Evolutionary conservation across 768 basidiomycete genomes (phyloP), one percentile per base, ranked within the genome.

Genomic region (Erythrobasidium yunnanense): DNA sequence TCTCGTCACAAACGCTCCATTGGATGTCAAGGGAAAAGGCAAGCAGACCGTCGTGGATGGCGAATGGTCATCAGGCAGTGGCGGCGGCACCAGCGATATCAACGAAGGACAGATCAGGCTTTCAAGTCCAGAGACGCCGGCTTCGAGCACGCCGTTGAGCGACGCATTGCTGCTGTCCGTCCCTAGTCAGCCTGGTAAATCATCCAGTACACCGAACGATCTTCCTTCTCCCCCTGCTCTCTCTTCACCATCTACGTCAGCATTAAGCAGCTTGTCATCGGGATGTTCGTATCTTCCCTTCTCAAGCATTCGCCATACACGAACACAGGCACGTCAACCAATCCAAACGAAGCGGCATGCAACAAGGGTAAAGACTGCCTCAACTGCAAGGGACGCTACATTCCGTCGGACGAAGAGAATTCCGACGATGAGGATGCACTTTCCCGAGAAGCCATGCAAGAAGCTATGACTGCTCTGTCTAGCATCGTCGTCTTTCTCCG

Each of bases 401-500:
- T 73, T 68, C 57, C 70, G 66, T 65, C 65, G 18, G 70, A 73
- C 51, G 47, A 60, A 2, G 66, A 68, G 34, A 65, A 63, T 46
- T 71, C 69, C 33, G 69, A 68, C 46, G 70, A 71, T n/a, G 70
- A 70, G 33, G 66, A 69, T 7, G 65, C 65, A 0, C 65, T 73
- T n/a, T 69, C 70, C 4, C 57, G 69, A 25, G 68, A 67, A 33
- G 73, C 73, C n/a, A 72, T 73, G 73, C 45, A 70, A 6, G 73
- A 73, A 53, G 73, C 73, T 17, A 68, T 72, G 68, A 66, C 71
- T 58, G 70, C 71, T 5, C 53, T 73, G 2, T 56, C 51, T 1
- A 69, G 70, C 18, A 52, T 73, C 57, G 55, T 72, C 29, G 66
- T 73, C 23, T 68, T 70, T 42, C 66, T 70, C 0, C 53, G 71